A percentile compares a stretch with the other conserved stretches of the same genome.
Conservation (phyloP, 2,329 filamentous ascomycete species). For the Trichoderma arundinaceum region DNA sequence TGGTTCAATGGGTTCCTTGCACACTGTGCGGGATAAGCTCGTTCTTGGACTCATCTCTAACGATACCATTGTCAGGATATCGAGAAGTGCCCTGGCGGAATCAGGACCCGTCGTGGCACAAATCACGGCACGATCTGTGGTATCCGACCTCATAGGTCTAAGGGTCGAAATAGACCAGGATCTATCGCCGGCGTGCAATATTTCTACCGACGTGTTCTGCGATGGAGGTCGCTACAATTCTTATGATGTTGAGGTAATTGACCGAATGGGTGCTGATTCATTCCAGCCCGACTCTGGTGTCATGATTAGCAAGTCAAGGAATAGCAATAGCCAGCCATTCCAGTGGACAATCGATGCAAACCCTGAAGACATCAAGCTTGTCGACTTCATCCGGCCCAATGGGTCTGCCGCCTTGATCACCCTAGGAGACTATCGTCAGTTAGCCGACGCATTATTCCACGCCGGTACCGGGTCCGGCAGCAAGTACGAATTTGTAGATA, state of each 20-base stretch:
- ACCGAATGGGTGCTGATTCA: slow-evolving; percentile 59
- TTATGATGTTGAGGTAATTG: slow-evolving; percentile 60
- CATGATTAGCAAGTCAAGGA: slow-evolving; percentile 60
- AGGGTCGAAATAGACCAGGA: slow-evolving; percentile 54
- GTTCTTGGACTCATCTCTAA: slow-evolving; percentile 55
- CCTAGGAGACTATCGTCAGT: slow-evolving; percentile 59
- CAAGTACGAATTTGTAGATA: slow-evolving; percentile 55
- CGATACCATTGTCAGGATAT: slow-evolving; percentile 52
- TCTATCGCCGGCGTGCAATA: slow-evolving; percentile 52
- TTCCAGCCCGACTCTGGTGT: slow-evolving; percentile 59
- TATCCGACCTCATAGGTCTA: slow-evolving; percentile 52
- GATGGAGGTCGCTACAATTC: slow-evolving; percentile 57
- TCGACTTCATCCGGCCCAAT: slow-evolving; percentile 57
- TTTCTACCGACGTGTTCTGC: slow-evolving; percentile 51
- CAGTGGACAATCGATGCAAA: slow-evolving; percentile 62
- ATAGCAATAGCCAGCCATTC: slow-evolving; percentile 50
- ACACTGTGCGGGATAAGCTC: slow-evolving; percentile 60
- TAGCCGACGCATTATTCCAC: slow-evolving; percentile 60
- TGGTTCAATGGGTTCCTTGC: slow-evolving; percentile 56
- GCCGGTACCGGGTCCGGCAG: slow-evolving; percentile 58
- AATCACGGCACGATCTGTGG: slow-evolving; percentile 55
- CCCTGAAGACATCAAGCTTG: slow-evolving; percentile 56
- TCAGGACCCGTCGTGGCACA: slow-evolving; percentile 53
- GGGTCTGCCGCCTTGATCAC: slow-evolving; percentile 54
- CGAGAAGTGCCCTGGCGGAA: slow-evolving; percentile 48